Conservation (phyloP, 768 basidiomycete genomes). For the Kwoniella botswanensis region DNA sequence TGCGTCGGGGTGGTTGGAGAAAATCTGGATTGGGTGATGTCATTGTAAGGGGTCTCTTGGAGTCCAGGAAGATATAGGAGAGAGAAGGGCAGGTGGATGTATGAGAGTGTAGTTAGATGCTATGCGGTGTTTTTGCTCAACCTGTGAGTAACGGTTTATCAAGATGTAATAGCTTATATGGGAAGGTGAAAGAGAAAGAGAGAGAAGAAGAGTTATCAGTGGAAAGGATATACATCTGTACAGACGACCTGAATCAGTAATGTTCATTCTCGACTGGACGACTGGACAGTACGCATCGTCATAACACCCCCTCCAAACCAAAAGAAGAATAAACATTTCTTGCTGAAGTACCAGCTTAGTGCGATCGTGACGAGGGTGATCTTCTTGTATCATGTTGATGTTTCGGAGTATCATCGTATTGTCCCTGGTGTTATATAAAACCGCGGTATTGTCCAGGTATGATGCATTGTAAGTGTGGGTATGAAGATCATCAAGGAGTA, state of each 20-base stretch:
- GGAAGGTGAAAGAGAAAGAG: not conserved
- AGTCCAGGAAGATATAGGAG: not conserved
- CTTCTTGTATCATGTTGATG: not conserved
- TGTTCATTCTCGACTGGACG: not conserved
- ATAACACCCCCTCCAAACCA: not conserved
- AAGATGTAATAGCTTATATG: not conserved
- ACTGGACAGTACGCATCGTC: not conserved
- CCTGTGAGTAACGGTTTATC: constrained; percentile 3
- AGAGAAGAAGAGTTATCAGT: not conserved
- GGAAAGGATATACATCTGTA: not conserved
- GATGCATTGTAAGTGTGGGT: not conserved
- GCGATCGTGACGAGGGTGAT: not conserved
- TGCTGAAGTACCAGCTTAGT: not conserved
- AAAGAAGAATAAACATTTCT: not conserved
- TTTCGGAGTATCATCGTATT: not conserved
- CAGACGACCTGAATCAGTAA: constrained; percentile 5
- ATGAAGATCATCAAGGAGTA: not conserved
- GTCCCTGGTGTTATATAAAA: not conserved
- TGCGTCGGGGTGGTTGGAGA: constrained; percentile 20
- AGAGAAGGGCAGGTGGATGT: not conserved
- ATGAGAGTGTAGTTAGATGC: not conserved
- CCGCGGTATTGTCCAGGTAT: not conserved
- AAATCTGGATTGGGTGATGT: constrained; percentile 12
- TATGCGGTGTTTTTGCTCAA: not conserved
- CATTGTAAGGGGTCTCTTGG: not conserved